phyloP scores from a whole-genome alignment of 2,329 filamentous ascomycete genomes.

The Botryosphaeria dothidea region DNA sequence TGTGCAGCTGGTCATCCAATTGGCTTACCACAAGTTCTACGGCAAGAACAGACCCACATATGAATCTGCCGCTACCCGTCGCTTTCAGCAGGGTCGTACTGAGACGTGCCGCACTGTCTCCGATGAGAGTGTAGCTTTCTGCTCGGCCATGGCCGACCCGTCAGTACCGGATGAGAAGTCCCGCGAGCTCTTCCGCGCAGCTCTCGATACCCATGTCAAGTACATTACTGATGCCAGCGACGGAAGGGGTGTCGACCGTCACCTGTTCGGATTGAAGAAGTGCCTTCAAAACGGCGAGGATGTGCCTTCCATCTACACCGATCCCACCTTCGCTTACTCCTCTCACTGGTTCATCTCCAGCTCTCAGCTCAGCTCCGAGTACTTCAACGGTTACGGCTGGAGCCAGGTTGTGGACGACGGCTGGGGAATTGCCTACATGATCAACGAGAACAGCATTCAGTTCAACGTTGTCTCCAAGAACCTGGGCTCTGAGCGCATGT shows the following conservation, averaged over 20 bases:
- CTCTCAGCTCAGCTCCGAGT: slow-evolving; percentile 90
- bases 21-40: slow-evolving; percentile 99
- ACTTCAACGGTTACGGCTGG: slow-evolving; percentile 99
- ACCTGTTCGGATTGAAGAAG: slow-evolving; percentile 97
- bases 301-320: slow-evolving; percentile 78
- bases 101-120: slow-evolving; percentile 93
- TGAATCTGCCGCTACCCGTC: slow-evolving; percentile 90
- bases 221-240: slow-evolving; percentile 90
- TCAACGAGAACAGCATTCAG: slow-evolving; percentile 98
- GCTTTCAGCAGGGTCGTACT: slow-evolving; percentile 94
- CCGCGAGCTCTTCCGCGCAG: slow-evolving; percentile 76
- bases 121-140: slow-evolving; percentile 89
- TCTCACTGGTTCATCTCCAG: slow-evolving; percentile 86
- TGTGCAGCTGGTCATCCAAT: slow-evolving; percentile 97
- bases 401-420: slow-evolving; percentile 95
- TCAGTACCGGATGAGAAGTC: slow-evolving; percentile 63
- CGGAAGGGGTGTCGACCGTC: slow-evolving; percentile 90
- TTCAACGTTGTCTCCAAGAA: slow-evolving; percentile 98
- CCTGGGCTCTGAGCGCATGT: slow-evolving; percentile 86
- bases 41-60: slow-evolving; percentile 97
- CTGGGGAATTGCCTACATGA: slow-evolving; percentile 99
- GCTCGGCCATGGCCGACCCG: slow-evolving; percentile 78
- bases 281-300: slow-evolving; percentile 78
- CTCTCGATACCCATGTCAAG: slow-evolving; percentile 78
- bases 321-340: slow-evolving; percentile 83